Base-by-base conservation (phyloP, 2,329 filamentous ascomycete genomes). In the Zalaria sp. region DNA sequence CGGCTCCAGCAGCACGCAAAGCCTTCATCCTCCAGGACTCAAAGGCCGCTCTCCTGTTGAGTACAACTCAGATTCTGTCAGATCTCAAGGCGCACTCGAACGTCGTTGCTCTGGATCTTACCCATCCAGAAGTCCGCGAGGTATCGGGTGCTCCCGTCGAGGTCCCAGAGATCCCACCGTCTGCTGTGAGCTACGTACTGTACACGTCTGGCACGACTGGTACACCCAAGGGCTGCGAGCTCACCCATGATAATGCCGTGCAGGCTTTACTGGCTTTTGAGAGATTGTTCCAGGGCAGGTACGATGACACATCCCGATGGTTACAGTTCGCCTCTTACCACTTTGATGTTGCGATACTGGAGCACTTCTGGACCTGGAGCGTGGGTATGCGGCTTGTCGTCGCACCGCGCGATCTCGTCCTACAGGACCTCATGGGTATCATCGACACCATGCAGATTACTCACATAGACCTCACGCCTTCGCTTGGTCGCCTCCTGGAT, bases 281-380 rank as follows among this genome's bases (percentile, higher is more conserved):
- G 51, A 67, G 77, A 27, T 69, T 95, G 0, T 94, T 95, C 54
- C 60, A 63, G 4, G 77, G 72, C 0, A 81, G 85, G 51, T 93
- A 86, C 83, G 71, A 81, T 34, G 53, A 67, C 0, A 56, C 72
- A 0, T 93, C 87, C 0, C 76, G 82, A 44, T 95, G 86, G 81
- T 68, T 95, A 1, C 89, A 95, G 55, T 95, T 95, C 55, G 89
- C 89, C 1, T 88, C 86, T 0, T 85, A 94, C 43, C 89, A 94
- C 58, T 95, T 95, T 46, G 89, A 95, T 52, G 88, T 95, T 3
- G 91, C 84, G 1, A 83, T 95, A 0, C 69, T 95, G 0, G 88
- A 95, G 55, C 88, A 94, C 53, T 95, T 89, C 57, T 95, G 86
- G 86, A 91, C 81, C 44, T 95, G 88, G 88, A 86, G 81, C 27